These are phyloP conservation scores for Tubosaeta sp. DNA, from an alignment of 768 basidiomycete species.

Conservation along the genomic window DNA sequence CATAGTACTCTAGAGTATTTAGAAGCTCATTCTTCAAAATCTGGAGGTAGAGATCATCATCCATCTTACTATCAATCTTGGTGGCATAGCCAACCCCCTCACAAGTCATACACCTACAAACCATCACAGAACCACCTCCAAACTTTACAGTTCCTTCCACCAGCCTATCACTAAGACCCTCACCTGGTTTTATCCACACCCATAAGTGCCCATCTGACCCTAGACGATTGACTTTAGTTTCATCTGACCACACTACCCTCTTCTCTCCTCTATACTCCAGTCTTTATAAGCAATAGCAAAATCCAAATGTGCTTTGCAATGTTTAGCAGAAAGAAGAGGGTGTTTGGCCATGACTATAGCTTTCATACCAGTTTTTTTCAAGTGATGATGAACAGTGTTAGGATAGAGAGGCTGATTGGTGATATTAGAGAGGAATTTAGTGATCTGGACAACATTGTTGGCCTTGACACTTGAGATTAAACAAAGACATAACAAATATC, in stretches of 20 bases:
- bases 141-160: neutral
- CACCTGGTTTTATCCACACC: no score
- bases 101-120: no score
- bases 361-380: neutral
- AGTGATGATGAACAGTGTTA: neutral
- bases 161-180: no score
- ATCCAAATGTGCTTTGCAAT: neutral
- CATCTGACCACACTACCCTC: neutral
- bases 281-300: conserved; percentile 2
- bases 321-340: neutral
- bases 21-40: no score
- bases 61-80: no score
- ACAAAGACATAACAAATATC: neutral
- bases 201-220: no score
- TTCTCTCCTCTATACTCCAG: neutral
- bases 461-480: neutral
- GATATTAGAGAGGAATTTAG: neutral
- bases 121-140: no score
- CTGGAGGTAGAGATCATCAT: no score
- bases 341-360: conserved; percentile 1
- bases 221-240: neutral
- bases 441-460: neutral
- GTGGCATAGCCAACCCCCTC: no score
- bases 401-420: neutral
- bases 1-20: no score